Percentiles rank a stretch among this genome's conserved stretches.
Evolutionary conservation across 1,284 basidiomycete species (phyloP).

Genomic region (Ganoderma lucidum): DNA sequence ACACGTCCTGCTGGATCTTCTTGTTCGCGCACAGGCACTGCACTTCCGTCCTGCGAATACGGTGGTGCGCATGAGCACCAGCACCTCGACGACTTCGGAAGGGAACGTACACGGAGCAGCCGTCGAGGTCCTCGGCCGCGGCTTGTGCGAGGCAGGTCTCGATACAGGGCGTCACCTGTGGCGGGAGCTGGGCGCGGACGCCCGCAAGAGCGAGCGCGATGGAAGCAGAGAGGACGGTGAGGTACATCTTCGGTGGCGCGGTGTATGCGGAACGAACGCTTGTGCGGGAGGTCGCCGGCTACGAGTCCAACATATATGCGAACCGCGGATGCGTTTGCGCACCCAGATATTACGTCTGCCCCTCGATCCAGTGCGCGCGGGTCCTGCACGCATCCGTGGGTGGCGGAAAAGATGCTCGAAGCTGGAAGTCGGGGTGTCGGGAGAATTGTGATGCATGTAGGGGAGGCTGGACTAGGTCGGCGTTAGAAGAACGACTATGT

Average conservation of each 20-base stretch:
- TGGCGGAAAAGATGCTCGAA: background rate
- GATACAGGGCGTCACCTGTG: conserved; percentile 1
- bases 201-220: background rate
- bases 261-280: background rate
- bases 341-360: background rate
- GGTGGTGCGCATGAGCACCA: background rate
- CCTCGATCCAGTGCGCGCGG: background rate
- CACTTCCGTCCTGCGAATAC: background rate
- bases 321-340: background rate
- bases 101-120: conserved; percentile 5
- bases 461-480: background rate
- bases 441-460: background rate
- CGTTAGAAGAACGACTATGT: background rate
- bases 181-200: conserved; percentile 4
- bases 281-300: background rate
- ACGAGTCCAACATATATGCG: background rate
- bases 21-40: conserved; percentile 12
- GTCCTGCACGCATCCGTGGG: background rate
- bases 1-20: conserved; percentile 7
- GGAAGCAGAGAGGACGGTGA: background rate
- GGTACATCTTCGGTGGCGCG: background rate
- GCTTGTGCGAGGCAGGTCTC: background rate
- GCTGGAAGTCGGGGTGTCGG: background rate
- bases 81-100: too few species aligned
- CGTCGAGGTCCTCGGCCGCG: background rate